phyloP scores from a whole-genome alignment of 768 basidiomycete genomes.

The Lentinula aciculospora region DNA sequence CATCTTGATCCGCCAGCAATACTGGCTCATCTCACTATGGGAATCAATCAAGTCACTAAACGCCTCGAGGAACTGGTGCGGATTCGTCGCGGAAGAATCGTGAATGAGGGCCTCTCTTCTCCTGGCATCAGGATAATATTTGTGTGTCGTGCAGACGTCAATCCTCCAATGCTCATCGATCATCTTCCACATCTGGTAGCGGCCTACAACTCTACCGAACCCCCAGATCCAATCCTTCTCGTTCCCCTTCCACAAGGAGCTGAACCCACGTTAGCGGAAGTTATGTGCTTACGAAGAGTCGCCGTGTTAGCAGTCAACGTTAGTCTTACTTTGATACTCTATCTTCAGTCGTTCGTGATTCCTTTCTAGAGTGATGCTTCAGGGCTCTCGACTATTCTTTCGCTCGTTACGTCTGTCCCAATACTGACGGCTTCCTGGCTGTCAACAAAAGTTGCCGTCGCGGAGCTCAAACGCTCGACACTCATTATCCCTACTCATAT shows the following conservation, averaged over 20 bases:
- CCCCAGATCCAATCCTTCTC: slow-evolving; percentile 40
- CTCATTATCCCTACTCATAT: slow-evolving; percentile 67
- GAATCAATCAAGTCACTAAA: slow-evolving; percentile 81
- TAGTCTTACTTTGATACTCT: slow-evolving; percentile 17
- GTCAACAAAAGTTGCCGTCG: slow-evolving; percentile 19
- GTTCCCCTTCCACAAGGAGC: slow-evolving; percentile 64
- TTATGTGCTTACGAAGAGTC: slow-evolving; percentile 60
- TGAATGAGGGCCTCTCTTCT: slow-evolving; percentile 7
- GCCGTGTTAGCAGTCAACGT: slow-evolving; percentile 69
- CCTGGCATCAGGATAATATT: slow-evolving; percentile 43
- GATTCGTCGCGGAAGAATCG: slow-evolving; percentile 2
- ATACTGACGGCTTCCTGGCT: slow-evolving; percentile 64
- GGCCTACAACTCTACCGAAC: slow-evolving; percentile 54
- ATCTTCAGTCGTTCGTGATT: slow-evolving; percentile 14
- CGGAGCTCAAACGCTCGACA: slow-evolving; percentile 12
- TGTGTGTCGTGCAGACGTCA: slow-evolving; percentile 70
- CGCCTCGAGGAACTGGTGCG: slow-evolving; percentile 54
- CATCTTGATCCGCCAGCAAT: slow-evolving; percentile 27
- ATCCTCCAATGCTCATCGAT: slow-evolving; percentile 64
- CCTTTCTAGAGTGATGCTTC: slow-evolving; percentile 33
- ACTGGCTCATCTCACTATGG: slow-evolving; percentile 46
- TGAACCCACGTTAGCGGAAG: slow-evolving; percentile 52
- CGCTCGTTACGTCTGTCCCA: slow-evolving; percentile 46
- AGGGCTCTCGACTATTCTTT: slow-evolving; percentile 24
- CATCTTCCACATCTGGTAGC: slow-evolving; percentile 79